Base-by-base conservation (phyloP, 2,329 filamentous ascomycete species). In the Pseudogymnoascus sp. region DNA sequence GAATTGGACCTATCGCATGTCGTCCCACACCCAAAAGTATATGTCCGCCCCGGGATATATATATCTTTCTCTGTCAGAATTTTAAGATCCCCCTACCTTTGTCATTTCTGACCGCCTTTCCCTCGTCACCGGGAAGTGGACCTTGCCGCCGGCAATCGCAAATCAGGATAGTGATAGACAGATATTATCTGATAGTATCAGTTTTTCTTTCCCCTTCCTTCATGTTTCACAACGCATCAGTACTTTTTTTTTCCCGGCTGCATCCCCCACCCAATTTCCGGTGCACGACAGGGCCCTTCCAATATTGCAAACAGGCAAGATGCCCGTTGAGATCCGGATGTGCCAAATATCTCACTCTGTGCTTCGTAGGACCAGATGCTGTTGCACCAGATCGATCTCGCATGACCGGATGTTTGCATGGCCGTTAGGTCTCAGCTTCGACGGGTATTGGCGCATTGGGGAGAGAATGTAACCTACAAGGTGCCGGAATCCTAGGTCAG, bases 371-470 rank as follows among this genome's bases (percentile, higher is more conserved):
- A 58, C 57, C 57, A 58, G 57, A 58, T 58, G 25, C 57, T 2
- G 37, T 37, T 20, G 57, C 8, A 58, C 57, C 14, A 58, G 57
- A 58, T 58, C 57, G 57, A 58, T 58, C 57, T 58, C 22, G 57
- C 57, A 58, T 58, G 33, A 58, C 57, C 33, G 57, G 57, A n/a
- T 39, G n/a, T 39, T 39, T 37, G 57, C 57, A 38, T 38, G 18
- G n/a, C 57, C 57, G 57, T 58, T 58, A 30, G 57, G 37, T 38
- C 57, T 58, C 57, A 25, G 37, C 57, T 6, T 35, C 18, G 57
- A 58, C 20, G 33, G 37, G 57, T 38, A 58, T 58, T 37, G 57
- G 47, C 47, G 47, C 25, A 28, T 53, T 33, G n/a, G 43, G 47
- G 47, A 15, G 15, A 14, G 28, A 33, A 33, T 53, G 47, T 53